Evolutionary conservation across 163 green algal species (phyloP).

Genomic region (Scenedesmus sp.): DNA sequence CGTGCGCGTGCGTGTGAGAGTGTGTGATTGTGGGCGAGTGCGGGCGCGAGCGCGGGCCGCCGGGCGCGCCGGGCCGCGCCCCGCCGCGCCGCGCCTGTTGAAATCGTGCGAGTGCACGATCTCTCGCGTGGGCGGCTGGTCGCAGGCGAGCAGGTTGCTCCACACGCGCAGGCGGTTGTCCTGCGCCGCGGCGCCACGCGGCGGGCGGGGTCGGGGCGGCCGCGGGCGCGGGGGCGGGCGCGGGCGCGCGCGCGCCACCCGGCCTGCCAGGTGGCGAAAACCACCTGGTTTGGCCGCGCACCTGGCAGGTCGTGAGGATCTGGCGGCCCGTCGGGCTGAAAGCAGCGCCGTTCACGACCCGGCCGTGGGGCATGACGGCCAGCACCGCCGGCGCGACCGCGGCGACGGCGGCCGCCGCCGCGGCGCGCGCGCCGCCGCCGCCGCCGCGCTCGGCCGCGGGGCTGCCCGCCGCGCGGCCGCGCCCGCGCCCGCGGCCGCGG

Average conservation of each 20-base stretch:
- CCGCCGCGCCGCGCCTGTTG: slow-evolving; percentile 70
- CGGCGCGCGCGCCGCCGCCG: neutral
- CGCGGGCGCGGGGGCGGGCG: too few relatives aligned
- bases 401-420: neutral
- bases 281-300: too few relatives aligned
- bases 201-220: too few relatives aligned
- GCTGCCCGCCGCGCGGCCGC: too few relatives aligned
- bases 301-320: slow-evolving; percentile 91
- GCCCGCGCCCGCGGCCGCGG: neutral
- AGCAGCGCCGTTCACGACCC: slow-evolving; percentile 80
- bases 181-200: too few relatives aligned
- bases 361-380: slow-evolving; percentile 62
- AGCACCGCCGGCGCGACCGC: slow-evolving; percentile 40
- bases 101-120: slow-evolving; percentile 94
- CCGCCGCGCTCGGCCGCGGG: too few relatives aligned
- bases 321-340: slow-evolving; percentile 63
- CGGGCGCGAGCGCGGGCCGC: too few relatives aligned
- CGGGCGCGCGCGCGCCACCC: too few relatives aligned
- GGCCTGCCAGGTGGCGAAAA: too few relatives aligned
- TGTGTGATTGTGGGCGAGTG: too few relatives aligned
- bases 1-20: too few relatives aligned
- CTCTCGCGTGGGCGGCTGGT: slow-evolving; percentile 57
- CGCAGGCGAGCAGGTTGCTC: slow-evolving; percentile 67
- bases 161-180: slow-evolving; percentile 89
- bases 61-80: too few relatives aligned